Conservation (phyloP, 148 eudicot genomes). For the Cornus florida region DNA sequence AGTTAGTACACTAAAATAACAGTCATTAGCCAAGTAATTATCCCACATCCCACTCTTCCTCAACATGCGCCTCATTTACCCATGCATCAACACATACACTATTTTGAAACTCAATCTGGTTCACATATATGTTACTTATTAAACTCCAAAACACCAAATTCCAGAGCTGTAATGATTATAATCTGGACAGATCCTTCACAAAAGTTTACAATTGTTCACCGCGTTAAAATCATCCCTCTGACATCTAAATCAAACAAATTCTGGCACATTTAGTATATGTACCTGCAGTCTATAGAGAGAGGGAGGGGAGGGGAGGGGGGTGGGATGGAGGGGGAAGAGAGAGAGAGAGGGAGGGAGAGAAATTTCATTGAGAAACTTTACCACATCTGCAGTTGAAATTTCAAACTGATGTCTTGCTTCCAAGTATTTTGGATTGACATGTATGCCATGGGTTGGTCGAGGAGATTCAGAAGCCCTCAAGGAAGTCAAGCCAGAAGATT, state of each 20-base stretch:
- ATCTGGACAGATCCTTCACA: not conserved
- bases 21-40: too few species aligned
- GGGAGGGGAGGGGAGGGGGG: not conserved
- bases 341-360: not conserved
- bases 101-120: too few species aligned
- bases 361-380: constrained; percentile 36
- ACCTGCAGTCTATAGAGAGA: not conserved
- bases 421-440: constrained; percentile 91
- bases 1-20: too few species aligned
- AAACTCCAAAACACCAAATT: too few species aligned
- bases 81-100: too few species aligned
- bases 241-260: not conserved
- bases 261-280: not conserved
- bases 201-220: not conserved
- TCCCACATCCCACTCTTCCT: too few species aligned
- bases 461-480: constrained; percentile 84
- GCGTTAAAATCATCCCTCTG: not conserved
- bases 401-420: constrained; percentile 79
- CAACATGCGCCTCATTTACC: too few species aligned
- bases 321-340: too few species aligned
- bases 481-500: constrained; percentile 48
- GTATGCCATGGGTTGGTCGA: constrained; percentile 91
- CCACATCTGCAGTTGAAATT: constrained; percentile 47
- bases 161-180: not conserved
- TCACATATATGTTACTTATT: too few species aligned